Conservation (phyloP, 73 alveolate genomes). For the Tetrahymena thermophila region DNA sequence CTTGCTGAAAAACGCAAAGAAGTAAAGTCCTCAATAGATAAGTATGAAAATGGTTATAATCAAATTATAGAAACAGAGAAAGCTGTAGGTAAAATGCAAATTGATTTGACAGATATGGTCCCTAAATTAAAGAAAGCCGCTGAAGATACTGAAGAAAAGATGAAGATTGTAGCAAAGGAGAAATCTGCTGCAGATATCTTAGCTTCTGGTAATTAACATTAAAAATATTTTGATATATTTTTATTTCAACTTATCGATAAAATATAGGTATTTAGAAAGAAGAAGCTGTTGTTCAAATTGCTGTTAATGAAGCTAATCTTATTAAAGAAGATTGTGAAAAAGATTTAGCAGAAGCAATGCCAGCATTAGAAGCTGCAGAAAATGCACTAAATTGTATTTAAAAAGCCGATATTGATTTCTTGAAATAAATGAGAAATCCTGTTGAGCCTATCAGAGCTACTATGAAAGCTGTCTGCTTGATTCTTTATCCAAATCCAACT, state of each 20-base stretch:
- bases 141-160: conserved; percentile 91
- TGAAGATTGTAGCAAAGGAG: conserved; percentile 95
- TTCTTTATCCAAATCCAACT: conserved; percentile 73
- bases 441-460: conserved; percentile 75
- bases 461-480: conserved; percentile 84
- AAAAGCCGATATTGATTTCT: conserved; percentile 54
- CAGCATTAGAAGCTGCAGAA: conserved; percentile 67
- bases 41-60: conserved; percentile 72
- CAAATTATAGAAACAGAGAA: conserved; percentile 92
- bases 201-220: background rate
- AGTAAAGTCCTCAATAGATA: conserved; percentile 22
- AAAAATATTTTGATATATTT: background rate
- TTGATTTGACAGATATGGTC: conserved; percentile 86
- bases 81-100: conserved; percentile 93
- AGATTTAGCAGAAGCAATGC: conserved; percentile 85
- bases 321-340: conserved; percentile 90
- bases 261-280: conserved; percentile 67
- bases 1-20: conserved; percentile 48
- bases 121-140: conserved; percentile 97
- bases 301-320: conserved; percentile 86
- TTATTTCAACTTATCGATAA: background rate
- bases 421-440: conserved; percentile 60
- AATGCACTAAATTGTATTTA: conserved; percentile 61
- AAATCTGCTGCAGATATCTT: conserved; percentile 57
- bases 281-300: conserved; percentile 85